These are phyloP conservation scores for Ustilago esculenta DNA, from an alignment of 1,284 basidiomycete species.

Conservation along the genomic window DNA sequence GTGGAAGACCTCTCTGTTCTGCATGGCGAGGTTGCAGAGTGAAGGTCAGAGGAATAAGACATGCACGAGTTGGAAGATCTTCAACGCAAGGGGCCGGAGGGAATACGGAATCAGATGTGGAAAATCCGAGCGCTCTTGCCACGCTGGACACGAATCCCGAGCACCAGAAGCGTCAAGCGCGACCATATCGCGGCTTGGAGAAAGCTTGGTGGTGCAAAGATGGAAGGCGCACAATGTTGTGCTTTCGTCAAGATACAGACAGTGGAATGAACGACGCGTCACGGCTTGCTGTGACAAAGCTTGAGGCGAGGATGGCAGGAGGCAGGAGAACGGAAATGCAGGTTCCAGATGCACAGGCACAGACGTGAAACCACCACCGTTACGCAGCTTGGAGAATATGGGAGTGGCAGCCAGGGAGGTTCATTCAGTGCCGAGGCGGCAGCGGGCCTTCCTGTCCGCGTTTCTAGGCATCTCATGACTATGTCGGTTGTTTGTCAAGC, in stretches of 20 bases:
- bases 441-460: no score
- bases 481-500: no score
- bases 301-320: not conserved
- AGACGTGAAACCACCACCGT: slow-evolving; percentile 1
- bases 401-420: no score
- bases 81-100: slow-evolving; percentile 27
- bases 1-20: no score
- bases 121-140: slow-evolving; percentile 5
- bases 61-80: slow-evolving; percentile 16
- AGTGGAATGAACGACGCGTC: slow-evolving; percentile 5
- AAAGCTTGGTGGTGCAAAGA: not conserved
- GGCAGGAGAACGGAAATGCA: slow-evolving; percentile 5
- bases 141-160: not conserved
- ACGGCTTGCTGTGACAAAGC: not conserved
- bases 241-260: slow-evolving; percentile 14
- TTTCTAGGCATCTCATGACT: no score
- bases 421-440: no score
- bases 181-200: no score
- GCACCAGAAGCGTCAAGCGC: no score
- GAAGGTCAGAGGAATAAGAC: not conserved
- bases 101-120: slow-evolving; percentile 2
- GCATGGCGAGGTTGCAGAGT: not conserved
- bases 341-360: slow-evolving; percentile 12
- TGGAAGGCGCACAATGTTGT: not conserved
- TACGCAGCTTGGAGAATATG: not conserved